Base-by-base conservation (phyloP, 2,329 filamentous ascomycete species). In the Periconia macrospinosa region DNA sequence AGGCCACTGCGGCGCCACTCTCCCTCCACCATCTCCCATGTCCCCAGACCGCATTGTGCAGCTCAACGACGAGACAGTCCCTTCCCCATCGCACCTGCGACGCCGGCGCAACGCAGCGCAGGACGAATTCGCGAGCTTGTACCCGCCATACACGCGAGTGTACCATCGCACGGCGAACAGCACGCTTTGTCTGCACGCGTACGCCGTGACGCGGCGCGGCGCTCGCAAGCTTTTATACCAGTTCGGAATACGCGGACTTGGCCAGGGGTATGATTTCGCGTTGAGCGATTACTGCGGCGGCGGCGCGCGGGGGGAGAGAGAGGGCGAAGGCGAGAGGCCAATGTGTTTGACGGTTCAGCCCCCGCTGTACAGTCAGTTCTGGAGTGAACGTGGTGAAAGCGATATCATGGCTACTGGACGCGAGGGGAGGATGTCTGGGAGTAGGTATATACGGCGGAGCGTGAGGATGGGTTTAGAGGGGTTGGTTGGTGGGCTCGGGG, bases 1-100 rank as follows among this genome's bases (percentile, higher is more conserved):
- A 1, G 74, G 74, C 3, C 74, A 77, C 56, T 77, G 75, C 52
- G 70, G 67, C 2, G 55, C 56, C 15, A 51, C 50, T 13, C 66
- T 71, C 6, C 60, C 64, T 23, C 54, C 49, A 14, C 54, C 56
- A 10, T 60, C 58, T 0, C 40, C 53, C 35, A 5, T 48, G 8
- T 41, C 40, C 20, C 59, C 63, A 59, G 50, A 62, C 41, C 62
- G 66, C 49, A 53, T 62, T 45, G 50, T 55, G 17, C 50, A 64
- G 6, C n/a, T 30, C 0, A 43, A 65, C 23, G 65, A 68, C 37
- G 17, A 33, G 9, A 69, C 65, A 1, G 58, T 69, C 1, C 61
- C 66, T 1, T 27, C 50, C 6, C 56, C 57, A 0, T 44, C 62
- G 40, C 55, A 67, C 46, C 56, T 67, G 14, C 62, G 67, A 41